Percentiles rank a stretch among this genome's conserved stretches.
These are phyloP conservation scores for Aspergillus latus DNA, from an alignment of 2,329 filamentous ascomycete species.

Conservation along the genomic window DNA sequence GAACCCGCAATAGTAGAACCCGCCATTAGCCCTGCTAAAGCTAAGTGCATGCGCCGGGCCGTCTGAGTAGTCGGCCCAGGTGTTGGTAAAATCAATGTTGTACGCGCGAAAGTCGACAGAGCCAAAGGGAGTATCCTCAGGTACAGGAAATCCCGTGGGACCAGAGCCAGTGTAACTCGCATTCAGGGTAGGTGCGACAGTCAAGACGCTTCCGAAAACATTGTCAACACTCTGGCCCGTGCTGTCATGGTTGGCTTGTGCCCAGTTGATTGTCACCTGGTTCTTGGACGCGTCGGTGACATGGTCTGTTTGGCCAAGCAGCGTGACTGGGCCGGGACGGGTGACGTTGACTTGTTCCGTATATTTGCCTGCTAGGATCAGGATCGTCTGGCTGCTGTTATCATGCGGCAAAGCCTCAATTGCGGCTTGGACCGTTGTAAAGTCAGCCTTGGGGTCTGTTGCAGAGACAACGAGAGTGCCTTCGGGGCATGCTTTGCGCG, in stretches of 20 bases:
- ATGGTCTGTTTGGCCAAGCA: constrained; percentile 58
- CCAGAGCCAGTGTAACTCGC: constrained; percentile 62
- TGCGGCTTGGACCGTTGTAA: constrained; percentile 49
- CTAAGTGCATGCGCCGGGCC: constrained; percentile 62
- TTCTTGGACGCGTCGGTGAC: constrained; percentile 51
- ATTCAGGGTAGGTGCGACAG: constrained; percentile 64
- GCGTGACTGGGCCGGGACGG: constrained; percentile 58
- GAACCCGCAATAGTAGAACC: constrained; percentile 66
- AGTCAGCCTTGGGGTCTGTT: constrained; percentile 23
- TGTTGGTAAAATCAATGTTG: constrained; percentile 66
- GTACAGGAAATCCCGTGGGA: constrained; percentile 61
- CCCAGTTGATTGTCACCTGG: constrained; percentile 59
- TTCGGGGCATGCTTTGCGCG: constrained; percentile 26
- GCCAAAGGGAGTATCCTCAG: constrained; percentile 62
- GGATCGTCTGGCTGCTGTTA: constrained; percentile 53
- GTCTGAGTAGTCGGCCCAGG: constrained; percentile 52
- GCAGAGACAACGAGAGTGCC: constrained; percentile 32
- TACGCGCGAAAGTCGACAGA: constrained; percentile 64
- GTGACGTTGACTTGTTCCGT: constrained; percentile 67
- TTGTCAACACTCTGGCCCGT: constrained; percentile 52
- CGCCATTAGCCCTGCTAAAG: constrained; percentile 63
- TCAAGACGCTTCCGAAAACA: constrained; percentile 61
- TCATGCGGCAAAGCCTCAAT: constrained; percentile 49
- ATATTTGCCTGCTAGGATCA: constrained; percentile 62
- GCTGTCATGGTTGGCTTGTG: constrained; percentile 53